Evolutionary conservation across 352 stramenopile species (phyloP).

Genomic region (Saprolegnia diclina): DNA sequence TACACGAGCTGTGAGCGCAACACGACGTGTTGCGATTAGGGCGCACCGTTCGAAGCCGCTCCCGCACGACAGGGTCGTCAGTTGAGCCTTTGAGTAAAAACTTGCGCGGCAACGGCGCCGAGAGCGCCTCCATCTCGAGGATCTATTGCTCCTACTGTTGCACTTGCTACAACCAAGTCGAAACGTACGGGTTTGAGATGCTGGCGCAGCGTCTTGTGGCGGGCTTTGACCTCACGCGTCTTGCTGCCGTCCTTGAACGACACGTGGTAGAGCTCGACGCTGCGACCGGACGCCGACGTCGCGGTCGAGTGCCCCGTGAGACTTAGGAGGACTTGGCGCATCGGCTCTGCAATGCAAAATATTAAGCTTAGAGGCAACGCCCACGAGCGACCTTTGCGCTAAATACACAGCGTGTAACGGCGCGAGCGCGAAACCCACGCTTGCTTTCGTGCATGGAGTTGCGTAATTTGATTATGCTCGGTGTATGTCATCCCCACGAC

Average conservation of each 20-base stretch:
- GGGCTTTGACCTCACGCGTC: not conserved
- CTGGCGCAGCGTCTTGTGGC: constrained; percentile 11
- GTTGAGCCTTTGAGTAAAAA: not conserved
- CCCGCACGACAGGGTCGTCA: not conserved
- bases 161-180: not conserved
- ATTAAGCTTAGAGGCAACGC: too few relatives aligned
- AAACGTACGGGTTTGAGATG: constrained; percentile 5
- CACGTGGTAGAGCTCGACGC: constrained; percentile 25
- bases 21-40: too few relatives aligned
- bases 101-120: not conserved
- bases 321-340: constrained; percentile 15
- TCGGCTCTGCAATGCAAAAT: too few relatives aligned
- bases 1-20: not conserved
- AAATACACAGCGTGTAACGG: too few relatives aligned
- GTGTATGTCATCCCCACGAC: too few relatives aligned
- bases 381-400: too few relatives aligned
- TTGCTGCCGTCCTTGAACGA: not conserved
- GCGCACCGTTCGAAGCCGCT: not conserved
- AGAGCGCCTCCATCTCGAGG: not conserved
- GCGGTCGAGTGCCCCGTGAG: constrained; percentile 11
- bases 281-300: not conserved
- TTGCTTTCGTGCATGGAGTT: too few relatives aligned
- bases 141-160: not conserved
- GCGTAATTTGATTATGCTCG: too few relatives aligned
- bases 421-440: too few relatives aligned